Evolutionary conservation across 2,329 filamentous ascomycete species (phyloP).

Genomic region (Paracorniculantispora psalliotae): DNA sequence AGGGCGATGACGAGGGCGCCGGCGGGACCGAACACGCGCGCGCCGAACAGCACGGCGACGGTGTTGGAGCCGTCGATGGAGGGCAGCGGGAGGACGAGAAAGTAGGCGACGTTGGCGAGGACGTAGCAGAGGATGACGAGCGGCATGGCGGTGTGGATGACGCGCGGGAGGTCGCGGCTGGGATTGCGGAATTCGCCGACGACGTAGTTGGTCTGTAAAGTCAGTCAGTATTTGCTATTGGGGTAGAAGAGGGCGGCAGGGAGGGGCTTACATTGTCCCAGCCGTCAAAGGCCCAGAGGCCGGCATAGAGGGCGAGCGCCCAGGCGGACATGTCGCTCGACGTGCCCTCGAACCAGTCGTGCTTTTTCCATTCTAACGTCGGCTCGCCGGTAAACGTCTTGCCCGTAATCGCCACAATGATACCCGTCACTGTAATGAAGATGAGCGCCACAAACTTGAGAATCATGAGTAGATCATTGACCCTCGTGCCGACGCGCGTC

Average conservation of each 20-base stretch:
- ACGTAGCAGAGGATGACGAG: conserved; percentile 88
- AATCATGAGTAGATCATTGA: conserved; percentile 94
- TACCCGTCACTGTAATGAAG: conserved; percentile 79
- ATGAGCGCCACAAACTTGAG: conserved; percentile 89
- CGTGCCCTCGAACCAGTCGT: conserved; percentile 84
- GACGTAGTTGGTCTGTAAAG: conserved; percentile 82
- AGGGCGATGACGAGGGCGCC: conserved; percentile 83
- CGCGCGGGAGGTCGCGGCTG: conserved; percentile 79
- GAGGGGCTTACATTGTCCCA: conserved; percentile 85
- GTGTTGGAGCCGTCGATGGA: conserved; percentile 86
- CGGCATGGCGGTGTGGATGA: conserved; percentile 95
- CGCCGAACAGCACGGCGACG: conserved; percentile 90
- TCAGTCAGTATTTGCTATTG: conserved; percentile 10
- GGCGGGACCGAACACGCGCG: conserved; percentile 78
- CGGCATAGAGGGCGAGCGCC: conserved; percentile 92
- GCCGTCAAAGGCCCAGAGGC: conserved; percentile 95
- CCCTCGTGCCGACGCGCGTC: conserved; percentile 77
- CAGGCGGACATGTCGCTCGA: conserved; percentile 75
- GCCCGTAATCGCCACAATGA: conserved; percentile 84
- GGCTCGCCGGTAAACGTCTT: conserved; percentile 70
- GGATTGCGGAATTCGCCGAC: conserved; percentile 95
- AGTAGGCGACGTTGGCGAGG: conserved; percentile 88
- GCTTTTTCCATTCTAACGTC: conserved; percentile 80
- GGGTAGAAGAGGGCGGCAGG: neutral
- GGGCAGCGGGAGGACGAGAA: conserved; percentile 79